Evolutionary conservation across 257 asterid species (phyloP), one percentile per base, ranked within the genome.

Genomic region (Haberlea rhodopensis): DNA sequence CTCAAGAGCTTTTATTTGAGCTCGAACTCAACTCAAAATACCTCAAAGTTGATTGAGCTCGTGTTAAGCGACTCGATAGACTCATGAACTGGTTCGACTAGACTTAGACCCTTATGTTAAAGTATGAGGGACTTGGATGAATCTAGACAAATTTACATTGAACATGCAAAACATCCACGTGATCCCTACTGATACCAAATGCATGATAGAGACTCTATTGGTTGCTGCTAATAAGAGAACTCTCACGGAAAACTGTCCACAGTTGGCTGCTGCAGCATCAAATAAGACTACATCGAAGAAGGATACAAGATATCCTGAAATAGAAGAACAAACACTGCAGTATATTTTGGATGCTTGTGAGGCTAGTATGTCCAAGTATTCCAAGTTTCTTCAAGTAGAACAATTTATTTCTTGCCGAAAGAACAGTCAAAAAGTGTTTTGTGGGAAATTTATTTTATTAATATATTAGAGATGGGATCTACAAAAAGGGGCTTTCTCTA

Each of bases 251-350:
- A 62, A 19, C n/a, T 45, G 31, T 24, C 29, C 25, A 52, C 79
- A 91, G 98, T 82, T 91, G 89, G 92, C 96, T 70, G 89, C 90
- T 68, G 95, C 95, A 43, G 98, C 96, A 37, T 91, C 96, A 22
- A 91, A 80, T 66, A 88, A 81, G 82, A 69, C 71, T 7, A 75
- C 79, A 21, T 83, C 88, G 9, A 83, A 87, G 70, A 87, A 79
- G 83, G 85, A 83, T 67, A 63, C 53, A 20, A 67, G 72, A 27
- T 88, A 85, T 67, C 83, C 84, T 57, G 92, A 91, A 70, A 68
- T 91, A 75, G 95, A 91, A 73, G 98, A 84, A 76, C 85, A 79
- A 4, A 96, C 98, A 7, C 64, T 88, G 80, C 98, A 91, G 45
- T 91, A 72, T 69, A 71, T 91, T 55, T 80, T 91, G 57, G 95